These are phyloP conservation scores for Adansonia digitata DNA, from an alignment of 345 rosid genomes.

Conservation along the genomic window DNA sequence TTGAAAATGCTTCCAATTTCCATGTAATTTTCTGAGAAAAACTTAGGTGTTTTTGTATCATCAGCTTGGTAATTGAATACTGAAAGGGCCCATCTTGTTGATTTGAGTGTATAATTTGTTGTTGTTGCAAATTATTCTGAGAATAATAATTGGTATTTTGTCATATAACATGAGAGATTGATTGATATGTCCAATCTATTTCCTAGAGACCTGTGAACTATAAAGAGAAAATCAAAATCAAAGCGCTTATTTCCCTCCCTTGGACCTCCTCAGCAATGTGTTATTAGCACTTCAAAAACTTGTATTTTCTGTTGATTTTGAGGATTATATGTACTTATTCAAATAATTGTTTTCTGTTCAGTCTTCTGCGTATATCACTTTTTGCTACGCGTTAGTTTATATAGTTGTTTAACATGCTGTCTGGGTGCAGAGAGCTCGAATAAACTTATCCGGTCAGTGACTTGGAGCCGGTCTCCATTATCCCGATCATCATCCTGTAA, in stretches of 20 bases:
- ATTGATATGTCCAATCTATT: not conserved
- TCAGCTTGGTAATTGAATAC: not conserved
- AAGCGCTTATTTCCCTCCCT: not conserved
- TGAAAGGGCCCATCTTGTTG: not conserved
- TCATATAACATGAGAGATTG: not conserved
- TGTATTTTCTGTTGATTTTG: not conserved
- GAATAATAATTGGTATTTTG: not conserved
- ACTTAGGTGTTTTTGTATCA: not conserved
- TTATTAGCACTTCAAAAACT: not conserved
- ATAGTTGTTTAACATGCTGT: not conserved
- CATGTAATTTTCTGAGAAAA: not conserved
- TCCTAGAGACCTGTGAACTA: not conserved
- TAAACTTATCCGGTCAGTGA: slow-evolving; percentile 28
- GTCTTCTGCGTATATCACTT: not conserved
- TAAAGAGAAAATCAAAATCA: not conserved
- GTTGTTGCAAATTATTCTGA: not conserved
- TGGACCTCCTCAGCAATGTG: not conserved
- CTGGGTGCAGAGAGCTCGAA: slow-evolving; percentile 34
- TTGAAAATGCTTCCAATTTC: not conserved
- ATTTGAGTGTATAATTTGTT: not conserved
- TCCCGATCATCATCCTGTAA: slow-evolving; percentile 29
- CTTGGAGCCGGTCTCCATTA: slow-evolving; percentile 24
- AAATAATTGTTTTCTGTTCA: not conserved
- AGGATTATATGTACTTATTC: not conserved
- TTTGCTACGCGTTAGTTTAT: not conserved